phyloP scores from a whole-genome alignment of 352 stramenopile genomes.

The Globisporangium takayamanum region DNA sequence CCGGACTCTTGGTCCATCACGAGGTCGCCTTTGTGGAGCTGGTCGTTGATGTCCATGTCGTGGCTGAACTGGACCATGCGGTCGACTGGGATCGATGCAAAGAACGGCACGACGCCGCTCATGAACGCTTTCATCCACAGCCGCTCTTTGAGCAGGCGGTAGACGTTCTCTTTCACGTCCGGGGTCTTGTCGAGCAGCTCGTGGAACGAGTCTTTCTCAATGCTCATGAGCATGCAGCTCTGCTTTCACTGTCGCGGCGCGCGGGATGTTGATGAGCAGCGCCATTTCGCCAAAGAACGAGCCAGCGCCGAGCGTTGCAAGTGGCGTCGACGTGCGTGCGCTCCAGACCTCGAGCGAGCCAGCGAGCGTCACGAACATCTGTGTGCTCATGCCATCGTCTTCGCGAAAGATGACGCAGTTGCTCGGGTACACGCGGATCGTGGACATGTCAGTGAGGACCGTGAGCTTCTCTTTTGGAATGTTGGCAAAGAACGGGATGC shows the following conservation, averaged over 20 bases:
- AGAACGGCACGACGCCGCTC: conserved; percentile 70
- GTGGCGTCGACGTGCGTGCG: conserved; percentile 28
- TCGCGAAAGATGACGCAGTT: conserved; percentile 66
- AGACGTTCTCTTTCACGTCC: conserved; percentile 41
- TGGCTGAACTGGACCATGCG: conserved; percentile 55
- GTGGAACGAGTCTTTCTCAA: conserved; percentile 73
- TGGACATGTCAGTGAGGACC: conserved; percentile 64
- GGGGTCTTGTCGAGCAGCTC: conserved; percentile 49
- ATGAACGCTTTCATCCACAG: conserved; percentile 63
- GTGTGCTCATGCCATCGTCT: conserved; percentile 68
- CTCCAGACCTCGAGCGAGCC: conserved; percentile 60
- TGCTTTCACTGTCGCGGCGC: conserved; percentile 58
- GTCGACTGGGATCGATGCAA: conserved; percentile 41
- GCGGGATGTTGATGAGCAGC: conserved; percentile 70
- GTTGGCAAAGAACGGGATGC: conserved; percentile 69
- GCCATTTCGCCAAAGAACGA: conserved; percentile 84
- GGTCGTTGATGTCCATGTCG: conserved; percentile 58
- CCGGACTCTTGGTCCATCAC: conserved; percentile 39
- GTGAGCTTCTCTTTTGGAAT: conserved; percentile 54
- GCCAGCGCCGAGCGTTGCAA: conserved; percentile 58
- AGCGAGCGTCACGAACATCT: conserved; percentile 75
- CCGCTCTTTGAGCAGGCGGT: conserved; percentile 60
- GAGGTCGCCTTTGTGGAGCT: conserved; percentile 48
- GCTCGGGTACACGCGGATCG: conserved; percentile 65
- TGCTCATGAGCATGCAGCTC: conserved; percentile 74